Conservation (phyloP, 805 yeast genomes). For the Cyberlindnera suaveolens region DNA sequence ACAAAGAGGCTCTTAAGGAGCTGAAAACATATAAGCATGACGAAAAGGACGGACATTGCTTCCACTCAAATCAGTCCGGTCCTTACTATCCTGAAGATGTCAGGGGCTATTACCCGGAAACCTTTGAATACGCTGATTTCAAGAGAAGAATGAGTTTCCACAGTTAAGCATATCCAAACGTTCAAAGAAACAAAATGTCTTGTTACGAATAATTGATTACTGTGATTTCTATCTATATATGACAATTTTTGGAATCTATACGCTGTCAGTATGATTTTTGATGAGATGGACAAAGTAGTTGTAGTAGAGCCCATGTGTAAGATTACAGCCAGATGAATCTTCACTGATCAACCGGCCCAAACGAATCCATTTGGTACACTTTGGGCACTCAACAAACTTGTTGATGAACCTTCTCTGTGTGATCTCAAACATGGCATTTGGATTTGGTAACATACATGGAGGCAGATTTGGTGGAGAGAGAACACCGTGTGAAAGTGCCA, state of each 20-base stretch:
- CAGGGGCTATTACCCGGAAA: conserved; percentile 5
- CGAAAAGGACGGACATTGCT: background rate
- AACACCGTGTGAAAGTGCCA: conserved; percentile 23
- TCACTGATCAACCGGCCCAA: conserved; percentile 10
- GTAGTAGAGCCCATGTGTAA: conserved; percentile 16
- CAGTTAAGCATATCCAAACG: background rate
- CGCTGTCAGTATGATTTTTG: conserved; percentile 8
- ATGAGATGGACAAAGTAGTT: conserved; percentile 20
- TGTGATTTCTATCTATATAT: no score
- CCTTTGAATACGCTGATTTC: conserved; percentile 20
- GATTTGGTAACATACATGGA: conserved; percentile 12
- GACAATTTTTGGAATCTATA: no score
- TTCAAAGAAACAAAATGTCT: background rate
- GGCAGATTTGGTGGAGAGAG: conserved; percentile 2
- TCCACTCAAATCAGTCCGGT: conserved; percentile 8
- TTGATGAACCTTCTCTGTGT: conserved; percentile 3
- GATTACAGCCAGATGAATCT: background rate
- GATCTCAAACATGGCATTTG: conserved; percentile 13
- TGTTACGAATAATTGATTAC: no score
- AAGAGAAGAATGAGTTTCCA: conserved; percentile 19
- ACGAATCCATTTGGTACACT: conserved; percentile 17
- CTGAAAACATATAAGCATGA: background rate
- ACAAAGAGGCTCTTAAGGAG: background rate
- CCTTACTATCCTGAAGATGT: background rate
- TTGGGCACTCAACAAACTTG: conserved; percentile 15